A percentile compares a stretch with the other conserved stretches of the same genome.
Evolutionary conservation across 768 basidiomycete species (phyloP).

Genomic region (Aureoboletus auriporus): DNA sequence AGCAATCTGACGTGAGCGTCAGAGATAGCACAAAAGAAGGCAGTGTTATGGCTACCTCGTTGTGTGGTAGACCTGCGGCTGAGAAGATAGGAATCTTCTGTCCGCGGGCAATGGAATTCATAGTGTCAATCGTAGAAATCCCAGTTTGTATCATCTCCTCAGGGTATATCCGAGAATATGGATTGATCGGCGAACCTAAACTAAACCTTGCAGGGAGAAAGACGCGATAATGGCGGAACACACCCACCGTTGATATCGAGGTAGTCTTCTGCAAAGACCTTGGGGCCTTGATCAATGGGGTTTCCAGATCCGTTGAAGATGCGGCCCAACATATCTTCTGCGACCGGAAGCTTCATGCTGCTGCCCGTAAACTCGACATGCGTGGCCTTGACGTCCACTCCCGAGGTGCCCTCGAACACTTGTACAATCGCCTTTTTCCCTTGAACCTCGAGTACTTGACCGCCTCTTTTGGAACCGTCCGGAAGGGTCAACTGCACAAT

Average conservation of each 20-base stretch:
- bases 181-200: constrained; percentile 94
- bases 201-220: constrained; percentile 13
- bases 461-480: constrained; percentile 91
- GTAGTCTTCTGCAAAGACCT: constrained; percentile 99
- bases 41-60: constrained; percentile 60
- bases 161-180: constrained; percentile 97
- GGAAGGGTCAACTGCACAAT: constrained; percentile 94
- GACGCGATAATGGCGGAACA: constrained; percentile 1
- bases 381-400: constrained; percentile 95
- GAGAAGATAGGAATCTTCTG: constrained; percentile 99
- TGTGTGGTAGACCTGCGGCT: constrained; percentile 97
- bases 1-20: constrained; percentile 67
- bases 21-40: constrained; percentile 21
- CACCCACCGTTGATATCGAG: constrained; percentile 94
- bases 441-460: constrained; percentile 96
- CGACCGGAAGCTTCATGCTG: constrained; percentile 98
- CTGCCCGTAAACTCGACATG: constrained; percentile 98
- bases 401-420: constrained; percentile 97
- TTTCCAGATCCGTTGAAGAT: constrained; percentile 99
- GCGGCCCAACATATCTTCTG: constrained; percentile 97
- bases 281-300: constrained; percentile 97
- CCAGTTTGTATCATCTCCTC: constrained; percentile 99
- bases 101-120: constrained; percentile 99
- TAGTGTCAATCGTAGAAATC: constrained; percentile 95
- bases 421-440: constrained; percentile 99